Conservation (phyloP, 164 flowering plant species). For the Aristolochia fimbriata region DNA sequence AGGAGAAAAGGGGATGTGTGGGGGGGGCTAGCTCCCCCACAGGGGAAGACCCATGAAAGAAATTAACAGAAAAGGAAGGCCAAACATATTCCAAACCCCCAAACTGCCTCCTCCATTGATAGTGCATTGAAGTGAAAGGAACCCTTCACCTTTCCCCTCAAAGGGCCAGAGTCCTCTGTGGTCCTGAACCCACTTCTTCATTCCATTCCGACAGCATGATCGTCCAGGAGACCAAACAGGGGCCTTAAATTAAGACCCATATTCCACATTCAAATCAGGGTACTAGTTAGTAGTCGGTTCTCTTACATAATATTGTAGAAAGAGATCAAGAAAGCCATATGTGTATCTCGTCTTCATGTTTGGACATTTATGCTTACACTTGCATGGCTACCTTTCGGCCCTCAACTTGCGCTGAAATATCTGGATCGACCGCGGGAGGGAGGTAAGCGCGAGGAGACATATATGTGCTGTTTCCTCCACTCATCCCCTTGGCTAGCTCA, state of each 20-base stretch:
- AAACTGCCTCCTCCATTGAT: slow-evolving; percentile 6
- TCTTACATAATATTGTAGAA: background rate
- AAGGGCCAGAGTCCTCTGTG: slow-evolving; percentile 2
- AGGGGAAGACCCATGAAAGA: background rate
- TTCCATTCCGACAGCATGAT: slow-evolving; percentile 12
- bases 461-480: background rate
- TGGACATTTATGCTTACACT: slow-evolving; percentile 2
- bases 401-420: slow-evolving; percentile 4
- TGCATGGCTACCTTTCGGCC: slow-evolving; percentile 1
- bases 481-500: background rate
- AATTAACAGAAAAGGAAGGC: slow-evolving; percentile 1
- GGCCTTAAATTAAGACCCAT: background rate
- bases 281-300: too few species aligned
- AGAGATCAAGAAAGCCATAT: background rate
- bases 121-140: slow-evolving; percentile 8
- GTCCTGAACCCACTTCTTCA: slow-evolving; percentile 1
- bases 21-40: background rate
- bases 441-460: background rate
- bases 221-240: slow-evolving; percentile 2
- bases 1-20: background rate
- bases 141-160: slow-evolving; percentile 12
- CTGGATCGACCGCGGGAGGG: background rate
- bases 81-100: slow-evolving; percentile 3
- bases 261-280: slow-evolving; percentile 3
- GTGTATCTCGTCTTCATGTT: background rate